Evolutionary conservation across 805 yeast species (phyloP).

Genomic region (Barnettozyma botsteinii): DNA sequence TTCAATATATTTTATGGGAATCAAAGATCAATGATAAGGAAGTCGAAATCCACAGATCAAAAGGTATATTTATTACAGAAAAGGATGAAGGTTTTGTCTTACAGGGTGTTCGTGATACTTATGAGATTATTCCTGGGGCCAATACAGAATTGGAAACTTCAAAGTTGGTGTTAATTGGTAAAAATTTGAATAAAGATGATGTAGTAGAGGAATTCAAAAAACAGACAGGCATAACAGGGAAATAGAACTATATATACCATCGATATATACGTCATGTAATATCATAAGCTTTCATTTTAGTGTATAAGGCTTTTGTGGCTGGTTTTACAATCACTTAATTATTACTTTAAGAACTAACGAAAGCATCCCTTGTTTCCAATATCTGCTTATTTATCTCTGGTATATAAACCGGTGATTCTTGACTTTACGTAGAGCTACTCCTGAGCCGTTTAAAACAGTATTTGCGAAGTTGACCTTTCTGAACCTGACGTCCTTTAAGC

Average conservation of each 20-base stretch:
- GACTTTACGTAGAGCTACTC: too few relatives aligned
- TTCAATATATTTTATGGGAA: constrained; percentile 79
- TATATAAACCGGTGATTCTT: too few relatives aligned
- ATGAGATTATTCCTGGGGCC: constrained; percentile 58
- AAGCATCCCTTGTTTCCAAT: too few relatives aligned
- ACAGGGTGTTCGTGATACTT: constrained; percentile 92
- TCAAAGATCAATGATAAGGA: constrained; percentile 35
- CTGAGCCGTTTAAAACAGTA: too few relatives aligned
- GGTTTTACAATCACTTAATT: too few relatives aligned
- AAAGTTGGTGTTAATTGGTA: constrained; percentile 74
- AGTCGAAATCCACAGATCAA: constrained; percentile 74
- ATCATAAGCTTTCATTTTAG: too few relatives aligned
- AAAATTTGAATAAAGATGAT: constrained; percentile 39
- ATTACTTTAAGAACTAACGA: too few relatives aligned
- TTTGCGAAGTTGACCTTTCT: too few relatives aligned
- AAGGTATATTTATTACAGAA: constrained; percentile 59
- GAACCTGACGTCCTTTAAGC: too few relatives aligned
- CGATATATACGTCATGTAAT: too few relatives aligned
- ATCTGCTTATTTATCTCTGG: too few relatives aligned
- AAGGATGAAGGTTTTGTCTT: constrained; percentile 32
- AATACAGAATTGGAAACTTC: constrained; percentile 36
- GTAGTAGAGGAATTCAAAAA: constrained; percentile 30
- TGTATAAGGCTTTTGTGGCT: too few relatives aligned
- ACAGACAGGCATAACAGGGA: constrained; percentile 14
- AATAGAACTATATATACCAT: neutral